These are phyloP conservation scores for Gloeophyllum trabeum DNA, from an alignment of 768 basidiomycete species.

Conservation along the genomic window DNA sequence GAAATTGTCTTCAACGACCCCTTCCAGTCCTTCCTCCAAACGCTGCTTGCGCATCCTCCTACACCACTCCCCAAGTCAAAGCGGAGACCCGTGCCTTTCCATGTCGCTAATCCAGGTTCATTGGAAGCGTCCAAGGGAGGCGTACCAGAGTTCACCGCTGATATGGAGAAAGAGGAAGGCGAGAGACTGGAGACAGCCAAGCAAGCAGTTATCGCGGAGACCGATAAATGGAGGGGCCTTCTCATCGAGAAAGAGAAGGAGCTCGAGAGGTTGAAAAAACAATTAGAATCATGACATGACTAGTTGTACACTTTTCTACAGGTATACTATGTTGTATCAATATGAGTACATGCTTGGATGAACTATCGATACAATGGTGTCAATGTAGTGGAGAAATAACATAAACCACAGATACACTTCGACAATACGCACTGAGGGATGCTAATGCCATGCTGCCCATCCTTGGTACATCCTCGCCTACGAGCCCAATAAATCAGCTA, in stretches of 20 bases:
- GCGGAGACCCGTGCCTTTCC: slow-evolving; percentile 59
- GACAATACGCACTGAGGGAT: no score
- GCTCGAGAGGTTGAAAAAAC: slow-evolving; percentile 54
- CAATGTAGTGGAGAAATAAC: neutral
- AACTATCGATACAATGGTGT: no score
- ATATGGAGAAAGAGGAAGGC: slow-evolving; percentile 83
- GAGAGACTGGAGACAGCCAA: slow-evolving; percentile 71
- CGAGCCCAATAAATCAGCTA: slow-evolving; percentile 17
- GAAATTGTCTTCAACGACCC: slow-evolving; percentile 96
- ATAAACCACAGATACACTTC: neutral
- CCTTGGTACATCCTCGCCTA: slow-evolving; percentile 88
- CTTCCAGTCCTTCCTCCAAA: slow-evolving; percentile 72
- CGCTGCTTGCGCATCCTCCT: slow-evolving; percentile 74
- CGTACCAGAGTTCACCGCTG: slow-evolving; percentile 72
- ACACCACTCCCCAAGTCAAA: slow-evolving; percentile 63
- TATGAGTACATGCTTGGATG: no score
- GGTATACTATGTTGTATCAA: no score
- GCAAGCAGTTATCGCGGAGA: slow-evolving; percentile 60
- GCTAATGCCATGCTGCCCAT: slow-evolving; percentile 75
- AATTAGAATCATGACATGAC: slow-evolving; percentile 14
- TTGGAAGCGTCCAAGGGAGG: slow-evolving; percentile 56
- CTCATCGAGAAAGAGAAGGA: slow-evolving; percentile 81
- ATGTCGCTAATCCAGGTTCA: slow-evolving; percentile 44
- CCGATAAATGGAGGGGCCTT: slow-evolving; percentile 55
- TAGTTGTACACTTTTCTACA: neutral